Percentiles rank a stretch among this genome's conserved stretches.
phyloP scores from a whole-genome alignment of 129 eudicot species.

The Ambrosia artemisiifolia region DNA sequence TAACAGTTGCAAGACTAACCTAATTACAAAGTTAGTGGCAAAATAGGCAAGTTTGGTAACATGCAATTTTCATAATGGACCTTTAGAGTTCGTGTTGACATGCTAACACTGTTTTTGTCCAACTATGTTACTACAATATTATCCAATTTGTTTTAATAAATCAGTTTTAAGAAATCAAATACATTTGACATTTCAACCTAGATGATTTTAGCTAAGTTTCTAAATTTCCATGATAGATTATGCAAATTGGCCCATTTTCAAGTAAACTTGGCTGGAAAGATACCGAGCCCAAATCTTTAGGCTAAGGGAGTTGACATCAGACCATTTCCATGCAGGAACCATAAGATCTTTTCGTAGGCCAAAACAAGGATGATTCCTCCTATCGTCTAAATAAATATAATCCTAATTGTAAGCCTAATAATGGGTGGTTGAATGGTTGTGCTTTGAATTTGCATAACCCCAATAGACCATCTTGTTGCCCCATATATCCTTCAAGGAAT shows the following conservation, averaged over 20 bases:
- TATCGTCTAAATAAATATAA: slow-evolving; percentile 47
- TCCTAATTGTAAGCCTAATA: slow-evolving; percentile 97
- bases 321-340: slow-evolving; percentile 95
- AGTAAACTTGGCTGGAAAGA: neutral
- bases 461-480: slow-evolving; percentile 98
- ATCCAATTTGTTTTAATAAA: neutral
- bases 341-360: slow-evolving; percentile 97
- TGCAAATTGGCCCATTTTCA: too few relatives aligned
- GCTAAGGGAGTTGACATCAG: slow-evolving; percentile 53
- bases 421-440: slow-evolving; percentile 86
- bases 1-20: too few relatives aligned
- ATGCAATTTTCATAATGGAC: too few relatives aligned
- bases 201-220: neutral
- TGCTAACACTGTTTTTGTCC: too few relatives aligned
- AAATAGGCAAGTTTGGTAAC: too few relatives aligned
- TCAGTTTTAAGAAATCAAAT: neutral
- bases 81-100: too few relatives aligned
- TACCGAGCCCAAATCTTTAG: slow-evolving; percentile 81
- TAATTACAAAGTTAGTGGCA: too few relatives aligned
- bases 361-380: slow-evolving; percentile 94
- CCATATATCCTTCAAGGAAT: slow-evolving; percentile 99
- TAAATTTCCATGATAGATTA: neutral
- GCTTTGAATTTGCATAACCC: slow-evolving; percentile 92
- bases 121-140: neutral
- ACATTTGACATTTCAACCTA: neutral